Conservation (phyloP, 352 stramenopile species). For the Phytophthora syringae region DNA sequence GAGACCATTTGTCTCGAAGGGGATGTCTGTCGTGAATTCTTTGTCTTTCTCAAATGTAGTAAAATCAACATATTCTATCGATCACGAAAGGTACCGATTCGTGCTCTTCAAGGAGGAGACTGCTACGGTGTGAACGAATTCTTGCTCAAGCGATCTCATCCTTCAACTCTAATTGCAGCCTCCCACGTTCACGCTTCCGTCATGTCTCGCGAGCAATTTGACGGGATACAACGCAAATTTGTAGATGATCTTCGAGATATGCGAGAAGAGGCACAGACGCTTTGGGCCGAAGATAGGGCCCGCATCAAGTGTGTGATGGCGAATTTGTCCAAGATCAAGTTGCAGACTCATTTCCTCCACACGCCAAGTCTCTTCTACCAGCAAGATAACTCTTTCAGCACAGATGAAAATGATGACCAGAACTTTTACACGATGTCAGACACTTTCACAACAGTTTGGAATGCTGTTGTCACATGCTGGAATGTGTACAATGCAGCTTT, state of each 20-base stretch:
- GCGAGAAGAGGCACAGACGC: conserved; percentile 39
- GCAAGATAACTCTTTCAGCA: conserved; percentile 34
- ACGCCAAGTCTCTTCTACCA: conserved; percentile 64
- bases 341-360: conserved; percentile 57
- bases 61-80: conserved; percentile 64
- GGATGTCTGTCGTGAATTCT: conserved; percentile 68
- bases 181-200: conserved; percentile 57
- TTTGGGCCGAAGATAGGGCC: conserved; percentile 45
- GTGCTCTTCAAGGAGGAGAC: conserved; percentile 50
- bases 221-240: conserved; percentile 65
- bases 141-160: conserved; percentile 54
- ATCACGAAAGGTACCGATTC: conserved; percentile 29
- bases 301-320: conserved; percentile 37
- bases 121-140: conserved; percentile 72
- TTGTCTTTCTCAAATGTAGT: conserved; percentile 56
- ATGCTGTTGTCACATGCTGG: conserved; percentile 54
- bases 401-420: conserved; percentile 7
- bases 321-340: conserved; percentile 57
- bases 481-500: conserved; percentile 73
- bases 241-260: conserved; percentile 55
- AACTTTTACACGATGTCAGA: conserved; percentile 18
- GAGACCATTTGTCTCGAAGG: conserved; percentile 64
- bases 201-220: conserved; percentile 71
- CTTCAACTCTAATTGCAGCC: conserved; percentile 46
- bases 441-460: conserved; percentile 44